Conservation (phyloP, 2,329 filamentous ascomycete species). For the Penicillium paneum region DNA sequence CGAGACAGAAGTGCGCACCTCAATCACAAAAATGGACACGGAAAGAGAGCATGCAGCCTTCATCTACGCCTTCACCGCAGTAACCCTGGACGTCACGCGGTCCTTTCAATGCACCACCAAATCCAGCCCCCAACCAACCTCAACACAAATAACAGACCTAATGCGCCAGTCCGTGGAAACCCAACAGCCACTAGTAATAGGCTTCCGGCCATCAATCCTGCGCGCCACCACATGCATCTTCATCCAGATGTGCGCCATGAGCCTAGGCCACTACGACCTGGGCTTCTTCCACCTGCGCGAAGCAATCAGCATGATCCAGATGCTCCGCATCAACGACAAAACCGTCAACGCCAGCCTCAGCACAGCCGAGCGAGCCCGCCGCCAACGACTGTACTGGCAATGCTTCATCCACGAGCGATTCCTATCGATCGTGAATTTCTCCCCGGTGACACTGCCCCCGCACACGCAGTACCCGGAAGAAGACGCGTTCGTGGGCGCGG, state of each 20-base stretch:
- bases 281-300: slow-evolving; percentile 53
- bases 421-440: slow-evolving; percentile 52
- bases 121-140: slow-evolving; percentile 16
- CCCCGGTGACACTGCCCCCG: slow-evolving; percentile 42
- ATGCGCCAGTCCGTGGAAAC: slow-evolving; percentile 35
- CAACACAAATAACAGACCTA: slow-evolving; percentile 24
- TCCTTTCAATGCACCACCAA: slow-evolving; percentile 13
- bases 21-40: slow-evolving; percentile 37
- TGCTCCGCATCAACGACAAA: slow-evolving; percentile 45
- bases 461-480: slow-evolving; percentile 40
- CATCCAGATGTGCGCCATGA: slow-evolving; percentile 53
- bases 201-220: slow-evolving; percentile 45
- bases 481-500: slow-evolving; percentile 31
- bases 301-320: slow-evolving; percentile 47
- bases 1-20: slow-evolving; percentile 37
- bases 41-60: slow-evolving; percentile 43
- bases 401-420: slow-evolving; percentile 58
- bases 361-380: slow-evolving; percentile 39
- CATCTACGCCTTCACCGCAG: slow-evolving; percentile 46
- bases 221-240: slow-evolving; percentile 53
- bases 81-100: slow-evolving; percentile 45
- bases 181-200: slow-evolving; percentile 37
- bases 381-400: slow-evolving; percentile 56
- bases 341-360: slow-evolving; percentile 32
- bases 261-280: slow-evolving; percentile 47